Evolutionary conservation across 2,329 filamentous ascomycete species (phyloP).

Genomic region (Exophiala alcalophila): DNA sequence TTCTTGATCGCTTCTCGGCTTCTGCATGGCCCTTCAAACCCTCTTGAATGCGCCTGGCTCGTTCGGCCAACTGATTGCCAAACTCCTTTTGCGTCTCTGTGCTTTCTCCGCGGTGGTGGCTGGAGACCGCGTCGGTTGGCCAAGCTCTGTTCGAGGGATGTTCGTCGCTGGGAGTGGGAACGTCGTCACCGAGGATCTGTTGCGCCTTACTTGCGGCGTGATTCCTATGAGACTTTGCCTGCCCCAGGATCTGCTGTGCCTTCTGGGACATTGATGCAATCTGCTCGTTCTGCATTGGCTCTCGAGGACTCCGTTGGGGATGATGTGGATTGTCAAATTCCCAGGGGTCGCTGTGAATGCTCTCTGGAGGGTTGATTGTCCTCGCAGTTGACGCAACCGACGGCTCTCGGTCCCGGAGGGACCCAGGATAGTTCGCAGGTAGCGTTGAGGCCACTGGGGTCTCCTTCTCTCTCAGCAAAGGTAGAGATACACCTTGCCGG

Average conservation of each 20-base stretch:
- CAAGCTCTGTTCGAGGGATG: constrained; percentile 10
- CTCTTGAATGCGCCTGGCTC: constrained; percentile 48
- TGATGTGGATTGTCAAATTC: constrained; percentile 52
- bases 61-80: constrained; percentile 48
- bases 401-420: constrained; percentile 15
- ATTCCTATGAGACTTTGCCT: constrained; percentile 36
- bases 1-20: constrained; percentile 43
- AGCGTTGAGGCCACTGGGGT: constrained; percentile 29
- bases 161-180: constrained; percentile 11
- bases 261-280: constrained; percentile 35
- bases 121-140: constrained; percentile 46
- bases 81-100: constrained; percentile 51
- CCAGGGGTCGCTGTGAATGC: constrained; percentile 55
- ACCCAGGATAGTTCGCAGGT: constrained; percentile 1
- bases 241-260: constrained; percentile 40
- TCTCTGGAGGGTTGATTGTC: constrained; percentile 47
- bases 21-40: constrained; percentile 46
- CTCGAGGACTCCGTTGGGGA: constrained; percentile 14
- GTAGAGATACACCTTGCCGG: constrained; percentile 1
- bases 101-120: constrained; percentile 45
- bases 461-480: constrained; percentile 11
- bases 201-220: constrained; percentile 28
- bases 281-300: constrained; percentile 17
- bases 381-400: constrained; percentile 36
- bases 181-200: constrained; percentile 24